Percentiles rank a stretch among this genome's conserved stretches.
Evolutionary conservation across 768 basidiomycete genomes (phyloP).

Genomic region (Podaxis rugospora): DNA sequence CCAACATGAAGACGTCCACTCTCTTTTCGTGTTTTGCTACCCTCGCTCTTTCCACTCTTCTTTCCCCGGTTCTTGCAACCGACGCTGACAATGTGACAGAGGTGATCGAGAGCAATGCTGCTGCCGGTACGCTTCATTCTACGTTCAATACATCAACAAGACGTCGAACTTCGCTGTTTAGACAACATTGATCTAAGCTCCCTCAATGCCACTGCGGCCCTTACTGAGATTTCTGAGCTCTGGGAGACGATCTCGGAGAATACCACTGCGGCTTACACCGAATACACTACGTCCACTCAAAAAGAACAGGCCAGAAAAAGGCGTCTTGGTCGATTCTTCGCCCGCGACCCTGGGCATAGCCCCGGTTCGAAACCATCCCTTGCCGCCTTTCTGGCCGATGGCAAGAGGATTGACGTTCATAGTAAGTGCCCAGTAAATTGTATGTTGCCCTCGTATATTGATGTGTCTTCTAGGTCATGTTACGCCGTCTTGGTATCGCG

Average conservation of each 20-base stretch:
- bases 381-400: not conserved
- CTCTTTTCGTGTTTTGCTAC: slow-evolving; percentile 20
- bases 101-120: slow-evolving; percentile 23
- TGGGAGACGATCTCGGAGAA: slow-evolving; percentile 10
- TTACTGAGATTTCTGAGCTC: slow-evolving; percentile 19
- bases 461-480: slow-evolving; percentile 20
- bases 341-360: not conserved
- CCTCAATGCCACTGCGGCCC: slow-evolving; percentile 18
- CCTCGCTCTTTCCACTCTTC: slow-evolving; percentile 7
- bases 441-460: not conserved
- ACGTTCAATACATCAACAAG: not conserved
- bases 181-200: slow-evolving; percentile 27
- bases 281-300: slow-evolving; percentile 10
- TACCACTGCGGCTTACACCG: slow-evolving; percentile 7
- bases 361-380: not conserved
- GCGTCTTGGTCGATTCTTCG: not conserved
- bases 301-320: not conserved
- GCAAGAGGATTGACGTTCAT: slow-evolving; percentile 26
- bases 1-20: slow-evolving; percentile 27
- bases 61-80: slow-evolving; percentile 15
- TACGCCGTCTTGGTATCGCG: slow-evolving; percentile 28
- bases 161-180: slow-evolving; percentile 4
- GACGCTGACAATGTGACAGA: slow-evolving; percentile 17
- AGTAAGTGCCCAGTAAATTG: slow-evolving; percentile 15
- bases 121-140: slow-evolving; percentile 19